Evolutionary conservation across 2,329 filamentous ascomycete species (phyloP).

Genomic region (Passalora sequoiae): DNA sequence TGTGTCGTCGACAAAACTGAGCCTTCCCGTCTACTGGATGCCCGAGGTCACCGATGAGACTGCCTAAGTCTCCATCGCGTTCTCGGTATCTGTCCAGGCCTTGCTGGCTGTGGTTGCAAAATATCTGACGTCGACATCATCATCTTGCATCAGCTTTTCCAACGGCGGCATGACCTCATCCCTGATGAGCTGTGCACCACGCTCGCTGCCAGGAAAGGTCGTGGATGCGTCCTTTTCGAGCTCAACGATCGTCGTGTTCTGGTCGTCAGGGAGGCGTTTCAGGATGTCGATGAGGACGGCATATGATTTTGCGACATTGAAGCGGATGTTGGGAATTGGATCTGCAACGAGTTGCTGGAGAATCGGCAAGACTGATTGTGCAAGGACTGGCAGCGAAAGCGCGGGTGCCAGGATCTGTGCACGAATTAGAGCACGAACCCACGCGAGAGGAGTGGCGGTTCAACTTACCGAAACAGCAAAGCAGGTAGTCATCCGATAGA

Average conservation of each 20-base stretch:
- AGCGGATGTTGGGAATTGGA: constrained; percentile 97
- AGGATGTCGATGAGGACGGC: constrained; percentile 84
- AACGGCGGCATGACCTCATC: constrained; percentile 76
- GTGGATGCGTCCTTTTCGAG: constrained; percentile 70
- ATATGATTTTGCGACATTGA: constrained; percentile 99
- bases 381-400: constrained; percentile 88
- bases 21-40: constrained; percentile 8
- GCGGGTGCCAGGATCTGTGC: constrained; percentile 83
- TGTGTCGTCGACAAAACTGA: no score
- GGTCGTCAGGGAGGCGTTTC: constrained; percentile 81
- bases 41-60: constrained; percentile 3
- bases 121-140: constrained; percentile 96
- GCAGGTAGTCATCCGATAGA: constrained; percentile 99
- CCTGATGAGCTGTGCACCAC: constrained; percentile 32
- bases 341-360: constrained; percentile 89
- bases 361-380: constrained; percentile 89
- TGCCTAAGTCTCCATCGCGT: constrained; percentile 34
- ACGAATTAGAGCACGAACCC: constrained; percentile 10
- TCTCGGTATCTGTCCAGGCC: constrained; percentile 35
- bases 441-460: background rate
- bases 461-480: constrained; percentile 89
- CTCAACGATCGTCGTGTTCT: constrained; percentile 65
- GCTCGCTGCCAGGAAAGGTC: constrained; percentile 43
- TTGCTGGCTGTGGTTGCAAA: constrained; percentile 87
- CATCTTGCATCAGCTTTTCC: constrained; percentile 92